Conservation (phyloP, 2,329 filamentous ascomycete genomes). For the Aspergillus viridinutans region DNA sequence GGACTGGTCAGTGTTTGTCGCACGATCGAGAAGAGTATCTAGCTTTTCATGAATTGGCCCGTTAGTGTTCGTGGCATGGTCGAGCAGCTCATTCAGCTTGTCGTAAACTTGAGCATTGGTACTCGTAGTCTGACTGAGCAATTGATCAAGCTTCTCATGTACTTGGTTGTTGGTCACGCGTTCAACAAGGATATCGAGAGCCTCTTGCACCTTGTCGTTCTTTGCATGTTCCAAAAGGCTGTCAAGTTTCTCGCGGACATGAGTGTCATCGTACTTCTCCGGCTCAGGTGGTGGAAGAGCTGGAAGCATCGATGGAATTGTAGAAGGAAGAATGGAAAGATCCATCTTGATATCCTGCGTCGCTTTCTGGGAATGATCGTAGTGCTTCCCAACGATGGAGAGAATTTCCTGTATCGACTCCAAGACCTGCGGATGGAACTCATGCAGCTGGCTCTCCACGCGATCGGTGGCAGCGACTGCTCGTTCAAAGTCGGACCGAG, state of each 20-base stretch:
- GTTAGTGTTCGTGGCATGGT: constrained; percentile 27
- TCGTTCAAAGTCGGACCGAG: constrained; percentile 74
- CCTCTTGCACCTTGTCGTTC: constrained; percentile 56
- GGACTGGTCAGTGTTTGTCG: constrained; percentile 61
- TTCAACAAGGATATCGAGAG: constrained; percentile 47
- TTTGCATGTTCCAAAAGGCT: constrained; percentile 36
- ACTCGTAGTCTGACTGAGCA: constrained; percentile 32
- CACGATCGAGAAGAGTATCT: constrained; percentile 47
- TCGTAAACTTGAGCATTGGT: constrained; percentile 49
- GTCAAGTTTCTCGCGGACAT: constrained; percentile 58
- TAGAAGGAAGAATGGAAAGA: constrained; percentile 44
- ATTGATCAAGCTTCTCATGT: constrained; percentile 55
- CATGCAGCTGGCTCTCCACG: constrained; percentile 71
- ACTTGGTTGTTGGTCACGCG: constrained; percentile 50
- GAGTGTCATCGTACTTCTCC: constrained; percentile 61
- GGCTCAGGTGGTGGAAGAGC: constrained; percentile 42
- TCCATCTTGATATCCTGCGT: constrained; percentile 58
- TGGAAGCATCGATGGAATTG: constrained; percentile 56
- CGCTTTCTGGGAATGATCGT: constrained; percentile 74
- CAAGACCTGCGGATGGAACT: constrained; percentile 84
- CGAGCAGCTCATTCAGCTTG: constrained; percentile 51
- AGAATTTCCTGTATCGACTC: constrained; percentile 84
- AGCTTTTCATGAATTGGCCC: constrained; percentile 32
- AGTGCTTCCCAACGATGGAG: constrained; percentile 76
- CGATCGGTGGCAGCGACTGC: constrained; percentile 68